Percentiles rank a stretch among this genome's conserved stretches.
Conservation (phyloP, 768 basidiomycete genomes). For the Royoungia palumana region DNA sequence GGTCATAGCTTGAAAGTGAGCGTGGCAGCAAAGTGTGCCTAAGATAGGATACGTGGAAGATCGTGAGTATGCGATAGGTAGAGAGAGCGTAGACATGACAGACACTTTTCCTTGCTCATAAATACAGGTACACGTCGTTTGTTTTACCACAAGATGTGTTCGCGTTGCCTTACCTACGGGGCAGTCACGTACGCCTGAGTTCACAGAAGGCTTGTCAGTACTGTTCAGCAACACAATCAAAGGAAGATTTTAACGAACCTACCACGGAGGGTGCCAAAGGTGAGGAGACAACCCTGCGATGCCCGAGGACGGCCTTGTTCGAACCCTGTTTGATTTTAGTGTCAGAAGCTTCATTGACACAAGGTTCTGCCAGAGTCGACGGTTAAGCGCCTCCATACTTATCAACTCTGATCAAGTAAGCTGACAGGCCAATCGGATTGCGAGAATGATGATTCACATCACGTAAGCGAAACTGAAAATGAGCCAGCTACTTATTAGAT, state of each 20-base stretch:
- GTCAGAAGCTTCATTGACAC: background rate
- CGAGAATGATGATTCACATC: slow-evolving; percentile 13
- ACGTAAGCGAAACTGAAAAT: slow-evolving; percentile 26
- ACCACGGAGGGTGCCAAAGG: background rate
- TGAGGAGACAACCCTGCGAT: background rate
- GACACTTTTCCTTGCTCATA: slow-evolving; percentile 12
- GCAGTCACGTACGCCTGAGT: slow-evolving; percentile 7
- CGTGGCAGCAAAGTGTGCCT: slow-evolving; percentile 12
- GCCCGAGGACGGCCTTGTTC: slow-evolving; percentile 7
- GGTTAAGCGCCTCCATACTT: background rate
- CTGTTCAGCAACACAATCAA: background rate
- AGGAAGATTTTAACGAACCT: slow-evolving; percentile 11
- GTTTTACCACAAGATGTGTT: slow-evolving; percentile 1
- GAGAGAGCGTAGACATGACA: slow-evolving; percentile 8
- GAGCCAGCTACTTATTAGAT: slow-evolving; percentile 31
- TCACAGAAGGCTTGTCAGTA: slow-evolving; percentile 1
- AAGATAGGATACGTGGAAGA: slow-evolving; percentile 5
- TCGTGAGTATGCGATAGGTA: slow-evolving; percentile 11
- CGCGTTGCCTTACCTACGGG: slow-evolving; percentile 9
- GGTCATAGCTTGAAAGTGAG: slow-evolving; percentile 43
- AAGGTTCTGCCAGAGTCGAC: slow-evolving; percentile 16
- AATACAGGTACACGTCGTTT: slow-evolving; percentile 7
- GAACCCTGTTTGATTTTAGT: slow-evolving; percentile 16
- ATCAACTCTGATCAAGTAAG: slow-evolving; percentile 9
- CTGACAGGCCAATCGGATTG: slow-evolving; percentile 18